Evolutionary conservation across 1,284 basidiomycete species (phyloP), one percentile per base, ranked within the genome.

Genomic region (Trichosporon sp.): DNA sequence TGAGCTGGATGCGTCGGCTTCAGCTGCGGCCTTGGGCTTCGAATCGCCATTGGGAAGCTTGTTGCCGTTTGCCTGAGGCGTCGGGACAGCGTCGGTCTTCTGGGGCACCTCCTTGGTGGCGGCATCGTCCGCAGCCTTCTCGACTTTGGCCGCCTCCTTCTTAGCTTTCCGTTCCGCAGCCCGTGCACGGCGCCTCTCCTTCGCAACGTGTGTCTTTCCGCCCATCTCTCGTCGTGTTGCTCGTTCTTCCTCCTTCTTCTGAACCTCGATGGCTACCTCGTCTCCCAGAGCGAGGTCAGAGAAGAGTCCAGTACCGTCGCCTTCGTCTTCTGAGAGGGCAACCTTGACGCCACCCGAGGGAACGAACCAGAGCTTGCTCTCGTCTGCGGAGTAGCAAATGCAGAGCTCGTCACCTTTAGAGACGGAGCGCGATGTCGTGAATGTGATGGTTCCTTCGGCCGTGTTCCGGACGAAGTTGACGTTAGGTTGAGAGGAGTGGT

Each of bases 401-500:
- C 77, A 80, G 32, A 83, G 73, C 71, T 83, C 80, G 58, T 82
- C 81, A 18, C 73, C 76, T 15, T 74, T 34, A 9, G 73, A 56
- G 15, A 84, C 74, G 12, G 65, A 38, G 25, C 74, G 72, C 2
- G 75, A 70, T 0, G 82, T 77, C 9, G 74, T 64, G 71, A 82
- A 82, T 13, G 72, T 71, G 42, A 82, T 79, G 1, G 80, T 78
- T 63, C 65, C 72, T 2, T 65, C 66, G 8, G 67, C 21, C 18
- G 73, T 75, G 65, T 75, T 75, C 35, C 78, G 75, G 62, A 80
- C 73, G 64, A 79, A 84, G 65, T 79, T 83, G 67, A 83, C 81
- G 71, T 83, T 84, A 1, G 83, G 83, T 3, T 69, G 68, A 0
- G 80, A 71, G 44, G 83, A 83, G 67, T 84, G 83, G 68, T 84